Percentiles rank a stretch among this genome's conserved stretches.
phyloP scores from a whole-genome alignment of 768 basidiomycete genomes.

The Termitomyces sp. region DNA sequence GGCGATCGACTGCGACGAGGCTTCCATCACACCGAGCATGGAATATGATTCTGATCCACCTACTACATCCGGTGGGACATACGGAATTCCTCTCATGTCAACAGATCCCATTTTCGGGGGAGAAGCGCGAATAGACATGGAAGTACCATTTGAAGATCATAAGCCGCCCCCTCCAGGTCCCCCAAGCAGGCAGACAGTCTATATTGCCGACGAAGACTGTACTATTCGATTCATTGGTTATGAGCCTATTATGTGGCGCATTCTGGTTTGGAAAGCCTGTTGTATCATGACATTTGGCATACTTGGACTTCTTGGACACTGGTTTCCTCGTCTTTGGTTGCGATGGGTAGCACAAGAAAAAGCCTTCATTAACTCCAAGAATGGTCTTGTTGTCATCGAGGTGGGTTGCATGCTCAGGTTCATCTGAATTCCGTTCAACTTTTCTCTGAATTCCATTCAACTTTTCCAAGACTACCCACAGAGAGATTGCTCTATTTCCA shows the following conservation, averaged over 20 bases:
- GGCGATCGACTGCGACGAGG: slow-evolving; percentile 34
- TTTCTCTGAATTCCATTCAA: slow-evolving; percentile 6
- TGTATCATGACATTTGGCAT: slow-evolving; percentile 70
- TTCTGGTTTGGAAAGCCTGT: slow-evolving; percentile 65
- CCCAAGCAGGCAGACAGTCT: slow-evolving; percentile 82
- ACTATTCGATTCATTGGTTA: slow-evolving; percentile 88
- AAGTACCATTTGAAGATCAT: slow-evolving; percentile 54
- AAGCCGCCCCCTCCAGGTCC: slow-evolving; percentile 78
- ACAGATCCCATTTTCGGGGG: slow-evolving; percentile 82
- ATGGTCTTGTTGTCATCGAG: slow-evolving; percentile 87
- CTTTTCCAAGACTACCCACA: slow-evolving; percentile 70
- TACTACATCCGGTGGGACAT: slow-evolving; percentile 46
- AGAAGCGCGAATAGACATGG: slow-evolving; percentile 82
- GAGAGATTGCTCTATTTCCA: slow-evolving; percentile 76
- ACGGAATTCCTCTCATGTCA: slow-evolving; percentile 63
- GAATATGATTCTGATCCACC: slow-evolving; percentile 71
- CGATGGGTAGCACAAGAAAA: slow-evolving; percentile 81
- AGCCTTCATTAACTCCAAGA: slow-evolving; percentile 67
- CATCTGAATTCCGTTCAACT: background rate
- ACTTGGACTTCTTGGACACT: slow-evolving; percentile 81
- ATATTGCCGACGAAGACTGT: slow-evolving; percentile 86
- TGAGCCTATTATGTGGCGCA: slow-evolving; percentile 60
- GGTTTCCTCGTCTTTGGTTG: slow-evolving; percentile 93
- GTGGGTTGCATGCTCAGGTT: slow-evolving; percentile 40
- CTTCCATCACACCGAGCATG: slow-evolving; percentile 56